Conservation (phyloP, 1,284 basidiomycete genomes). For the Moesziomyces aphidis region DNA sequence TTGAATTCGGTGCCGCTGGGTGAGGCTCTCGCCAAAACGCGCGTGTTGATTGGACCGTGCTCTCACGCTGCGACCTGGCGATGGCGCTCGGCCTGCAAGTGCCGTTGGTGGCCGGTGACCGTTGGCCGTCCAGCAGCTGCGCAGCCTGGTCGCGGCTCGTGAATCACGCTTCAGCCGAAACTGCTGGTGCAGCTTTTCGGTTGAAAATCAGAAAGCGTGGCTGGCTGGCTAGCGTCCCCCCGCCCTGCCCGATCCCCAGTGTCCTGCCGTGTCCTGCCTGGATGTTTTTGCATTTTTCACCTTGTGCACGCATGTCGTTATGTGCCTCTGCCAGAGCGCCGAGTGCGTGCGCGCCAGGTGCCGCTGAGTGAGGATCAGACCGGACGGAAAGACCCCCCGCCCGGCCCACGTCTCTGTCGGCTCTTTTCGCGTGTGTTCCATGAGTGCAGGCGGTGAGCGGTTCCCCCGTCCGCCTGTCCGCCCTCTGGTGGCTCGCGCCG, state of each 20-base stretch:
- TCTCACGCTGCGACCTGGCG: background rate
- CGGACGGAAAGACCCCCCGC: conserved; percentile 8
- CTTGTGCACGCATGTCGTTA: background rate
- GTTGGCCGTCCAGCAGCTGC: background rate
- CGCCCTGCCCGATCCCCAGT: background rate
- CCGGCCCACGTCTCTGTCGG: conserved; percentile 27
- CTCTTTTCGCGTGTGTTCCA: conserved; percentile 36
- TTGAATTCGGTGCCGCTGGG: background rate
- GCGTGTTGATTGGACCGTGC: conserved; percentile 43
- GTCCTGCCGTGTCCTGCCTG: too few relatives aligned
- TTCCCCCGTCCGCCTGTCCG: background rate
- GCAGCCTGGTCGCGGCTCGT: background rate
- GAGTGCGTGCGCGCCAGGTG: conserved; percentile 19
- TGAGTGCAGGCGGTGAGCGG: background rate
- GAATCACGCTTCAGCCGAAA: background rate
- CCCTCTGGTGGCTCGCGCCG: background rate
- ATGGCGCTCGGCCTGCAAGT: background rate
- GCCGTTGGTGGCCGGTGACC: background rate
- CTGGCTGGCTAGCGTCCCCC: background rate
- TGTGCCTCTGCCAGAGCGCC: background rate
- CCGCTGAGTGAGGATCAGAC: conserved; percentile 2
- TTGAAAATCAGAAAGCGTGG: background rate
- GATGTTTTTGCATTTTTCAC: conserved; percentile 3
- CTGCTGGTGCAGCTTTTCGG: background rate
- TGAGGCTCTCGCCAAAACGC: conserved; percentile 24